These are phyloP conservation scores for Rhizomucor pusillus DNA, from an alignment of 371 early-diverging fungal species.

Conservation along the genomic window DNA sequence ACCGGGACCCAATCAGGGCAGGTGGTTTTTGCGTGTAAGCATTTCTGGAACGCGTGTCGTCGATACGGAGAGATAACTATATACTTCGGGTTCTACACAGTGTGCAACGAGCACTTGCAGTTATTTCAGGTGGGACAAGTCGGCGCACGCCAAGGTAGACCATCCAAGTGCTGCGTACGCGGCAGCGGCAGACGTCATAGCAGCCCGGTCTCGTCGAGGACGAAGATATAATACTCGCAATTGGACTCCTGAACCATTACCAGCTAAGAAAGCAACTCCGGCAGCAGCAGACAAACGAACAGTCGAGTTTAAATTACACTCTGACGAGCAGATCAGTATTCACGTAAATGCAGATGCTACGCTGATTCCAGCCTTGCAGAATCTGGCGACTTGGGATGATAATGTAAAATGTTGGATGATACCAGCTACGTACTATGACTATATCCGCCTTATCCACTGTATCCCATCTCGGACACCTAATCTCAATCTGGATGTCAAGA, in stretches of 20 bases:
- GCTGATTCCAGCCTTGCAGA: constrained; percentile 20
- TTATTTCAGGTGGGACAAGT: constrained; percentile 38
- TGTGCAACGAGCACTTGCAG: constrained; percentile 28
- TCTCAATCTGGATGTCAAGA: constrained; percentile 19
- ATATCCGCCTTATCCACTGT: constrained; percentile 14
- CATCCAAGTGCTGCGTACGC: constrained; percentile 24
- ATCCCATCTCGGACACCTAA: constrained; percentile 3
- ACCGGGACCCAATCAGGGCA: constrained; percentile 22
- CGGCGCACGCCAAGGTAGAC: constrained; percentile 17
- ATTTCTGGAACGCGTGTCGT: background rate
- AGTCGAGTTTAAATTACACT: constrained; percentile 19
- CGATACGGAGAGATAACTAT: too few relatives aligned
- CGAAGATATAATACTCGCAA: background rate
- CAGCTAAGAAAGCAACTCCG: background rate
- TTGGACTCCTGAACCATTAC: background rate
- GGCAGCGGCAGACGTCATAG: constrained; percentile 1
- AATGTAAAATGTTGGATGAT: constrained; percentile 16
- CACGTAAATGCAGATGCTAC: constrained; percentile 15
- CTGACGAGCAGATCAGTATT: constrained; percentile 16
- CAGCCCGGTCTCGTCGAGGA: background rate
- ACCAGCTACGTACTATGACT: constrained; percentile 20
- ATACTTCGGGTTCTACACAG: too few relatives aligned
- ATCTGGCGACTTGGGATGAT: constrained; percentile 20
- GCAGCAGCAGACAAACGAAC: background rate
- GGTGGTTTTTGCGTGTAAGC: constrained; percentile 37